phyloP scores from a whole-genome alignment of 306 rosid genomes.

The Clitoria ternatea region DNA sequence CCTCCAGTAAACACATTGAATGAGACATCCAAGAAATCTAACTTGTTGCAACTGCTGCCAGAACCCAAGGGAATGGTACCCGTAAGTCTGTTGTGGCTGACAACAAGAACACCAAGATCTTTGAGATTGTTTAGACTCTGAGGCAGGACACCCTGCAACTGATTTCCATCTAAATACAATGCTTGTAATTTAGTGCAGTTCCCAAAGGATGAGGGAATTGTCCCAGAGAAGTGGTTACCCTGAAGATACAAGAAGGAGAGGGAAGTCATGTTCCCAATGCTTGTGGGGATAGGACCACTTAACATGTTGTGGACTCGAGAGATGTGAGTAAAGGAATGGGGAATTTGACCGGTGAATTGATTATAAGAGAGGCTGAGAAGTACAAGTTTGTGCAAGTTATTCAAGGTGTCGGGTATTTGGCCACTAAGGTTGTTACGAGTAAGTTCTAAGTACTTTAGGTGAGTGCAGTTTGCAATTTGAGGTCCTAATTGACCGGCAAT shows the following conservation, averaged over 20 bases:
- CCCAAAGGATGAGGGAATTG: slow-evolving; percentile 66
- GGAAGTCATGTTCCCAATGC: slow-evolving; percentile 44
- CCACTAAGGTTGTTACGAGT: slow-evolving; percentile 39
- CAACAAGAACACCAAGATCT: slow-evolving; percentile 30
- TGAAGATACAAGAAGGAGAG: slow-evolving; percentile 30
- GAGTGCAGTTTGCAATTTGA: slow-evolving; percentile 47
- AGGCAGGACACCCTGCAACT: slow-evolving; percentile 53
- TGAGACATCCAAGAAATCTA: slow-evolving; percentile 51
- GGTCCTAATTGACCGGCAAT: slow-evolving; percentile 58
- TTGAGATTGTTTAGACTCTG: slow-evolving; percentile 42
- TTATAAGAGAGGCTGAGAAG: slow-evolving; percentile 33
- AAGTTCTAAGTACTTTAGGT: slow-evolving; percentile 42
- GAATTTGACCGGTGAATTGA: slow-evolving; percentile 44
- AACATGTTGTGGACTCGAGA: slow-evolving; percentile 40
- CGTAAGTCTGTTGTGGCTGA: slow-evolving; percentile 32
- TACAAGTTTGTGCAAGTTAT: slow-evolving; percentile 26
- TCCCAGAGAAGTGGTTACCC: slow-evolving; percentile 42
- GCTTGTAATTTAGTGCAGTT: slow-evolving; percentile 49
- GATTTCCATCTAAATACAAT: slow-evolving; percentile 34
- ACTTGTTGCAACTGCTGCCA: slow-evolving; percentile 37
- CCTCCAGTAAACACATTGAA: slow-evolving; percentile 51
- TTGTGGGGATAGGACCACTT: slow-evolving; percentile 56
- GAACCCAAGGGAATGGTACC: slow-evolving; percentile 59
- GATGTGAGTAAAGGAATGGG: slow-evolving; percentile 44
- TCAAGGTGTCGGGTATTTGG: slow-evolving; percentile 44